Conservation (phyloP, 768 basidiomycete species). For the Lactifluus volemus region DNA sequence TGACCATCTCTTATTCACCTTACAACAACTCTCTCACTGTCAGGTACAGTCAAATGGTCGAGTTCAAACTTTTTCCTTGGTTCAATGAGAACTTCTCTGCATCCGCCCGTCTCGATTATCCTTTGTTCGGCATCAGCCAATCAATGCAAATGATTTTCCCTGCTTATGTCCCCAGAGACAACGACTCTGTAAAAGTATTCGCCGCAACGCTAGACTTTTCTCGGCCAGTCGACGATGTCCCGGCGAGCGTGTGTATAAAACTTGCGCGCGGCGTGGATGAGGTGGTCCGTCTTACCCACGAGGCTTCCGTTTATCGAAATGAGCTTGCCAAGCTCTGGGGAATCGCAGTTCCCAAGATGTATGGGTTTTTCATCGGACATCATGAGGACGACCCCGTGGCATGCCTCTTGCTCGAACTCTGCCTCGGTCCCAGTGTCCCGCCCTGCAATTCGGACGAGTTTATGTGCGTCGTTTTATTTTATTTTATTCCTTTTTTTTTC, state of each 20-base stretch:
- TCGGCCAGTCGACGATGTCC: not conserved
- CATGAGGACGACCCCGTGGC: slow-evolving; percentile 1
- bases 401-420: slow-evolving; percentile 12
- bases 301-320: slow-evolving; percentile 12
- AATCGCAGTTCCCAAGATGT: slow-evolving; percentile 12
- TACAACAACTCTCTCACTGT: slow-evolving; percentile 1
- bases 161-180: not conserved
- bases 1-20: slow-evolving; percentile 1
- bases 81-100: slow-evolving; percentile 4
- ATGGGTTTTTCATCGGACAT: slow-evolving; percentile 9
- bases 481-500: too few relatives aligned
- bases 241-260: slow-evolving; percentile 8
- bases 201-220: slow-evolving; percentile 8
- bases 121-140: not conserved
- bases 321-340: slow-evolving; percentile 11
- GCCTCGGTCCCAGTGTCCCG: not conserved
- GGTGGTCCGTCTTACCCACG: slow-evolving; percentile 10
- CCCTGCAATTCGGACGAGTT: not conserved
- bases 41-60: not conserved
- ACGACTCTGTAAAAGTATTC: not conserved
- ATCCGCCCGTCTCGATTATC: slow-evolving; percentile 1
- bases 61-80: slow-evolving; percentile 11
- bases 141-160: slow-evolving; percentile 7
- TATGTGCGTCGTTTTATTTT: not conserved
- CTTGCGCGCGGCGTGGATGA: slow-evolving; percentile 12